Percentiles rank a stretch among this genome's conserved stretches.
These are phyloP conservation scores for Ogataea philodendri DNA, from an alignment of 805 yeast species.

Conservation along the genomic window DNA sequence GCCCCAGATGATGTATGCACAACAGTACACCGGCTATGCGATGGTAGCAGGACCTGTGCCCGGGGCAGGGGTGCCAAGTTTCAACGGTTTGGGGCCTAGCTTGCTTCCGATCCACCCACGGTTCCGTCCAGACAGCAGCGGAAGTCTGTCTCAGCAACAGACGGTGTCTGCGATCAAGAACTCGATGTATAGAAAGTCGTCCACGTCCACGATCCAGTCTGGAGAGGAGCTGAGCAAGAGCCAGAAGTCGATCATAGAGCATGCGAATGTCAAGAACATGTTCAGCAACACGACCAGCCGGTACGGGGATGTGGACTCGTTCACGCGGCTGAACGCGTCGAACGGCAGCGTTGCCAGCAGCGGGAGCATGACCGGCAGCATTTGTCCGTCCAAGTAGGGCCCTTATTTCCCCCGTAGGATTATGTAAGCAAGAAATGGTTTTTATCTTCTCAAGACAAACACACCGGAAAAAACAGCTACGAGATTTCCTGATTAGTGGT, in stretches of 20 bases:
- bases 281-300: conserved; percentile 23
- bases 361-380: conserved; percentile 19
- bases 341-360: conserved; percentile 21
- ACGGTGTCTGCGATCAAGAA: conserved; percentile 21
- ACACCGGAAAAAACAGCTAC: too few species aligned
- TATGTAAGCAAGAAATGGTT: not conserved
- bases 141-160: conserved; percentile 11
- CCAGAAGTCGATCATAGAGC: conserved; percentile 19
- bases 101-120: conserved; percentile 20
- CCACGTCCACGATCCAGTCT: conserved; percentile 23
- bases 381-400: conserved; percentile 15
- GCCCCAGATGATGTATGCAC: conserved; percentile 10
- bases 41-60: conserved; percentile 12
- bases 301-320: conserved; percentile 22
- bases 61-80: too few species aligned
- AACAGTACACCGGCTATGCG: conserved; percentile 11
- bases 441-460: too few species aligned
- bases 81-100: conserved; percentile 5
- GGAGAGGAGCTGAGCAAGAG: conserved; percentile 21
- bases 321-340: conserved; percentile 17
- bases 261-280: conserved; percentile 24
- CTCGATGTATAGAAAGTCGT: conserved; percentile 22
- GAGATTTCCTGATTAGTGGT: conserved; percentile 2
- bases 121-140: conserved; percentile 16
- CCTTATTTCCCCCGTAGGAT: too few species aligned